Evolutionary conservation across 176 grass and related monocot species (phyloP).

Genomic region (Oryza coarctata): DNA sequence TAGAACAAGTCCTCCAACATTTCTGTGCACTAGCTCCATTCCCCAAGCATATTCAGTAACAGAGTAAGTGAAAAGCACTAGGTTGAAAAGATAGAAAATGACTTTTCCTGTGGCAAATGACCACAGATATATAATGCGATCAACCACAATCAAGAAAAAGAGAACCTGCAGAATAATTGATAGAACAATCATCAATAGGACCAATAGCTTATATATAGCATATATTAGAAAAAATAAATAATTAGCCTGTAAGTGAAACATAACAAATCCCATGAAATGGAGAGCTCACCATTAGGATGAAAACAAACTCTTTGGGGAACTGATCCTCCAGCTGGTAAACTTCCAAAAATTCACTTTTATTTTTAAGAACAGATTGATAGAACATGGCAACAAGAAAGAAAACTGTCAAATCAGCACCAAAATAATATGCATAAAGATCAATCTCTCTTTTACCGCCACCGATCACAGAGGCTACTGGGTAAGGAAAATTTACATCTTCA

Average conservation of each 20-base stretch:
- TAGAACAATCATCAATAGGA: not conserved
- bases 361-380: constrained; percentile 94
- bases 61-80: constrained; percentile 90
- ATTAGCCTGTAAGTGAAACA: constrained; percentile 13
- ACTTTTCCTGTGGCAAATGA: constrained; percentile 89
- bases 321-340: constrained; percentile 97
- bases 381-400: constrained; percentile 94
- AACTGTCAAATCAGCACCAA: constrained; percentile 93
- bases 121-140: constrained; percentile 97
- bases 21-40: constrained; percentile 77
- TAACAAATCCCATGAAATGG: constrained; percentile 21
- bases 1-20: constrained; percentile 73
- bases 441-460: constrained; percentile 95
- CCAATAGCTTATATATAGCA: constrained; percentile 3
- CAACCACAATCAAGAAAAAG: constrained; percentile 97
- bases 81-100: constrained; percentile 97
- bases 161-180: constrained; percentile 65
- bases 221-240: constrained; percentile 26
- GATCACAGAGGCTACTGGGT: constrained; percentile 79
- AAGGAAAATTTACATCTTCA: constrained; percentile 77
- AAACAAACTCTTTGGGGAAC: constrained; percentile 98
- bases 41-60: constrained; percentile 95
- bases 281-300: constrained; percentile 81
- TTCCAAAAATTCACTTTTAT: constrained; percentile 88
- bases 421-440: constrained; percentile 92